Base-by-base conservation (phyloP, 2,329 filamentous ascomycete species). In the Endothia cerciana region DNA sequence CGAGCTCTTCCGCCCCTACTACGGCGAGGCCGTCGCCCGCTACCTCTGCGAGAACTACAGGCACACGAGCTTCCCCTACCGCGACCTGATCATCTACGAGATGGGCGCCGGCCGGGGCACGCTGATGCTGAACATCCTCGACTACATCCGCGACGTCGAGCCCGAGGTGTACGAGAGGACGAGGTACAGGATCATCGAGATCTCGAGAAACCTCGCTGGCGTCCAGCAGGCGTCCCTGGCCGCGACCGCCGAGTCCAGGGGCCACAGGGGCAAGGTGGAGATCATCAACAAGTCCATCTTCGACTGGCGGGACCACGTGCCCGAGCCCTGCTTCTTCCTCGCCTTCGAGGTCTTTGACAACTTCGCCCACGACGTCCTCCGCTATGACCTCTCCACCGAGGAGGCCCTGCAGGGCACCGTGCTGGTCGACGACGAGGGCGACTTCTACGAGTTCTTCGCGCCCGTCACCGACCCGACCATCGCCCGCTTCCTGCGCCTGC, bases 331-430 rank as follows among this genome's bases (percentile, higher is more conserved):
- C 81, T 99, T 97, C 83, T 98, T 99, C 83, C 87, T 99, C 51
- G 95, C 94, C 55, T 91, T 99, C 79, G 95, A 99, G 79, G 95
- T 99, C 70, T 97, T 97, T 74, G 95, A 99, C 82, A 99, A 99
- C 80, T 98, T 99, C 76, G 89, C 93, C 43, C 96, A 99, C 81
- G 95, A 99, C 80, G 87, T 90, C 66, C 88, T 99, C 69, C 94
- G 96, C 69, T 99, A 98, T 80, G 91, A 98, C 78, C 84, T 90
- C 13, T 79, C 83, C 67, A 96, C 93, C 13, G 91, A 93, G 75
- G 82, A 90, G 70, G 91, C 94, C 0, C 85, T 97, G 63, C 96
- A 99, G 80, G 93, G 93, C 60, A 89, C 89, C 69, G 94, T 98
- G 17, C 83, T 99, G 47, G 90, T 99, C 74, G 93, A 97, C 75